These are phyloP conservation scores for Phylloboletellus chloephorus DNA, from an alignment of 1,284 basidiomycete species.

Conservation along the genomic window DNA sequence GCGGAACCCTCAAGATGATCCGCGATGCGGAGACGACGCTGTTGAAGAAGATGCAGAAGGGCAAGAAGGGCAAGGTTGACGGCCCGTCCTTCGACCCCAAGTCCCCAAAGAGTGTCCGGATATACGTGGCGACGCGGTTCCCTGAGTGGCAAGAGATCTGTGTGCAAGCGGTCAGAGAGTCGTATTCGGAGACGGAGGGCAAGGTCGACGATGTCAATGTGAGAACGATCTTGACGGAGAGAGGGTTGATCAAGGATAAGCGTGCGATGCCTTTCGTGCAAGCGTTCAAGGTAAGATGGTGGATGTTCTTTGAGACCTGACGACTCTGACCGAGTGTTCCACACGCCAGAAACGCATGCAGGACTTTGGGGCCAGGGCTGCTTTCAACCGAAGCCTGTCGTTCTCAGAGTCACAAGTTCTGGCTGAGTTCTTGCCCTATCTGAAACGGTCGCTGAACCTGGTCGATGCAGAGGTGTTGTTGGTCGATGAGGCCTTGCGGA, in stretches of 20 bases:
- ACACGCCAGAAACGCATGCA: conserved; percentile 71
- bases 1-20: conserved; percentile 80
- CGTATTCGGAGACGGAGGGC: conserved; percentile 57
- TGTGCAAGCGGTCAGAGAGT: conserved; percentile 70
- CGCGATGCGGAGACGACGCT: conserved; percentile 83
- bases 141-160: conserved; percentile 91
- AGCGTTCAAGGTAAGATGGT: conserved; percentile 70
- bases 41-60: conserved; percentile 71
- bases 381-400: conserved; percentile 83
- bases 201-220: conserved; percentile 84
- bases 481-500: conserved; percentile 49
- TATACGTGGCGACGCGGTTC: conserved; percentile 89
- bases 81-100: conserved; percentile 68
- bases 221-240: conserved; percentile 61
- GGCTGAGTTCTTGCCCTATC: conserved; percentile 69
- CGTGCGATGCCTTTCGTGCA: conserved; percentile 94
- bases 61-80: conserved; percentile 44
- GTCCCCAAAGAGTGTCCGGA: conserved; percentile 78
- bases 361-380: conserved; percentile 71
- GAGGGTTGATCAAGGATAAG: conserved; percentile 94
- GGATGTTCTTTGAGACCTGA: conserved; percentile 37
- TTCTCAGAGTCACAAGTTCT: conserved; percentile 87
- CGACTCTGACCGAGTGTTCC: conserved; percentile 22
- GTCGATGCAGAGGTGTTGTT: conserved; percentile 44
- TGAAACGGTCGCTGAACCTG: conserved; percentile 80